Percentiles rank a stretch among this genome's conserved stretches.
Conservation (phyloP, 78 protist genomes). For the Chrysochromulina parva region DNA sequence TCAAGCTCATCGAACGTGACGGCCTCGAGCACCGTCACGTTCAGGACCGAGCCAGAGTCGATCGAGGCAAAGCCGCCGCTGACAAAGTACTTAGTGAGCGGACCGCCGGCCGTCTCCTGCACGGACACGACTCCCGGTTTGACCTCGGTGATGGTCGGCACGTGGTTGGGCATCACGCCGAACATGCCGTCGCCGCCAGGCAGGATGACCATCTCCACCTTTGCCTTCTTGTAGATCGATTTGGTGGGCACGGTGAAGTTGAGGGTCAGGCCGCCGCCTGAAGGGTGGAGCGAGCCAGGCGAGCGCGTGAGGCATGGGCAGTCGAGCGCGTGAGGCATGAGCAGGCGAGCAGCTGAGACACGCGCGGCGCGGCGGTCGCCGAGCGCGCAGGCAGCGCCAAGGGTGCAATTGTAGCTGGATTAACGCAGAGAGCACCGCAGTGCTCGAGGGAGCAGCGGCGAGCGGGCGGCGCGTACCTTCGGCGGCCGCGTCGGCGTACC, state of each 20-base stretch:
- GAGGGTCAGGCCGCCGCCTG: too few relatives aligned
- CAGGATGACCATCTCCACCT: conserved; percentile 12
- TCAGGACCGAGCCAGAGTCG: background rate
- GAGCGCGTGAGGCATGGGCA: too few relatives aligned
- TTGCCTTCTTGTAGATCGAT: background rate
- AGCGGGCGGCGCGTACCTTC: too few relatives aligned
- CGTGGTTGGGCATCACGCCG: conserved; percentile 10
- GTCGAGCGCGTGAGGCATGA: too few relatives aligned
- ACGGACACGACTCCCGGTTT: conserved; percentile 11
- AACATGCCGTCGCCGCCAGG: background rate
- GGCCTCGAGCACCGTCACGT: background rate
- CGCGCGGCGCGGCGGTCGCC: too few relatives aligned
- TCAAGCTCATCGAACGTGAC: background rate
- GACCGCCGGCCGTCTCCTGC: background rate
- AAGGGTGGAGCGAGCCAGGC: too few relatives aligned
- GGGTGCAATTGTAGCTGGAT: too few relatives aligned
- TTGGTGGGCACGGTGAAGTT: background rate
- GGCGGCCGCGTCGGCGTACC: too few relatives aligned
- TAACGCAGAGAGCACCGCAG: too few relatives aligned
- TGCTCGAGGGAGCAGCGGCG: too few relatives aligned
- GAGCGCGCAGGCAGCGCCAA: too few relatives aligned
- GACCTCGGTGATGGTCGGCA: background rate
- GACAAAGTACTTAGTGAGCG: background rate
- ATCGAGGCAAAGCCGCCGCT: conserved; percentile 7
- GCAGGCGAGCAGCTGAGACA: too few relatives aligned